phyloP scores from a whole-genome alignment of 2,329 filamentous ascomycete genomes.

The Exserohilum rostratum region DNA sequence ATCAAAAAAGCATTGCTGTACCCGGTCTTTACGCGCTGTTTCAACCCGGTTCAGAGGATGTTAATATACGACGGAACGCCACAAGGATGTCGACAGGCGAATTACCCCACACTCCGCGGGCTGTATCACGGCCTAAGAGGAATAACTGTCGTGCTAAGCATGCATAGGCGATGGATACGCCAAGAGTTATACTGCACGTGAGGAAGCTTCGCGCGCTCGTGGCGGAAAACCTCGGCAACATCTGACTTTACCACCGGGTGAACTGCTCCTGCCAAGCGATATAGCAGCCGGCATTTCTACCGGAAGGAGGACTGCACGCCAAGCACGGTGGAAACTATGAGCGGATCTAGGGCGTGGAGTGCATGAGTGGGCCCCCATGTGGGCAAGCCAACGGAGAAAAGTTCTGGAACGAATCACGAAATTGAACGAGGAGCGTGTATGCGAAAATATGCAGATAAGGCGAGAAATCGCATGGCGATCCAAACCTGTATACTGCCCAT shows the following conservation, averaged over 20 bases:
- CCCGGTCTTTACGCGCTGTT: conserved; percentile 12
- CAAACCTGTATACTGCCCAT: not conserved
- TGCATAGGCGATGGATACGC: not conserved
- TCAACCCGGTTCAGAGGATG: conserved; percentile 11
- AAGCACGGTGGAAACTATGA: conserved; percentile 8
- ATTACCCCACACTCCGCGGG: conserved; percentile 7
- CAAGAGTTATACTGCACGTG: conserved; percentile 4
- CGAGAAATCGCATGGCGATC: not conserved
- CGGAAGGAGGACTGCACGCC: conserved; percentile 2
- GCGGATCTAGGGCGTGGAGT: conserved; percentile 10
- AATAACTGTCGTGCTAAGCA: not conserved
- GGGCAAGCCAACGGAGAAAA: conserved; percentile 1
- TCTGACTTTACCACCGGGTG: conserved; percentile 12
- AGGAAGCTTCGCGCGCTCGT: not conserved
- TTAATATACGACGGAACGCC: conserved; percentile 13
- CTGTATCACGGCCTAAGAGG: not conserved
- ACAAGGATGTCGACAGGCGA: not conserved
- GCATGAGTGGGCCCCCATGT: conserved; percentile 8
- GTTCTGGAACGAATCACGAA: not conserved
- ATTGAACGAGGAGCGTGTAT: not conserved
- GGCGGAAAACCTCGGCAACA: conserved; percentile 11
- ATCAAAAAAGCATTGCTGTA: conserved; percentile 9
- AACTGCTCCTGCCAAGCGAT: conserved; percentile 4
- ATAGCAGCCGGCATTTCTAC: conserved; percentile 8
- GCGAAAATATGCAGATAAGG: not conserved